Evolutionary conservation across 1,284 basidiomycete genomes (phyloP).

Genomic region (Ganoderma resinaceum): DNA sequence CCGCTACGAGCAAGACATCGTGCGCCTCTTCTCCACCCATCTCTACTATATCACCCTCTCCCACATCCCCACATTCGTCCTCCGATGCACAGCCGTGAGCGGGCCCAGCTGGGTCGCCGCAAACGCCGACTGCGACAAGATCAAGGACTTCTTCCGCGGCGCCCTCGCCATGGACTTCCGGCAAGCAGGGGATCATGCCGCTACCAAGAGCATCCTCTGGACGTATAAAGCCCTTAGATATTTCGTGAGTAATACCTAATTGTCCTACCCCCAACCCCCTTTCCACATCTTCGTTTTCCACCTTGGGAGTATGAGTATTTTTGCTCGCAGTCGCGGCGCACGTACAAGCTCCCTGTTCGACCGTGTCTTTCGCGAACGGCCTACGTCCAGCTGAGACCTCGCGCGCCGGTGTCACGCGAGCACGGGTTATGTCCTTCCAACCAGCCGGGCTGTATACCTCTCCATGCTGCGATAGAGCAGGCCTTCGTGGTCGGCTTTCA

Average conservation of each 20-base stretch:
- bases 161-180: slow-evolving; percentile 75
- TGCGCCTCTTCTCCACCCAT: slow-evolving; percentile 71
- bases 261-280: too few relatives aligned
- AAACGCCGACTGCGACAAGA: slow-evolving; percentile 68
- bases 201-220: slow-evolving; percentile 79
- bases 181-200: slow-evolving; percentile 74
- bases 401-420: too few relatives aligned
- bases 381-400: too few relatives aligned
- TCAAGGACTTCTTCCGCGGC: slow-evolving; percentile 74
- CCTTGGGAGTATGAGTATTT: too few relatives aligned
- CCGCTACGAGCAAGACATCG: slow-evolving; percentile 74
- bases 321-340: too few relatives aligned
- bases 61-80: slow-evolving; percentile 68
- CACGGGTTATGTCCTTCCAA: too few relatives aligned
- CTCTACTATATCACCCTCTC: slow-evolving; percentile 66
- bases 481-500: too few relatives aligned
- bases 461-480: too few relatives aligned
- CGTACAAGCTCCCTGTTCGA: too few relatives aligned
- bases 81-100: slow-evolving; percentile 63
- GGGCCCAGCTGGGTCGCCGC: slow-evolving; percentile 71
- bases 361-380: too few relatives aligned
- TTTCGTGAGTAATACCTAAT: slow-evolving; percentile 51
- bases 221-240: slow-evolving; percentile 75
- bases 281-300: too few relatives aligned
- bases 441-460: too few relatives aligned